Base-by-base conservation (phyloP, 228 moss, liverwort and hornwort species). In the Sphagnum magellanicum region DNA sequence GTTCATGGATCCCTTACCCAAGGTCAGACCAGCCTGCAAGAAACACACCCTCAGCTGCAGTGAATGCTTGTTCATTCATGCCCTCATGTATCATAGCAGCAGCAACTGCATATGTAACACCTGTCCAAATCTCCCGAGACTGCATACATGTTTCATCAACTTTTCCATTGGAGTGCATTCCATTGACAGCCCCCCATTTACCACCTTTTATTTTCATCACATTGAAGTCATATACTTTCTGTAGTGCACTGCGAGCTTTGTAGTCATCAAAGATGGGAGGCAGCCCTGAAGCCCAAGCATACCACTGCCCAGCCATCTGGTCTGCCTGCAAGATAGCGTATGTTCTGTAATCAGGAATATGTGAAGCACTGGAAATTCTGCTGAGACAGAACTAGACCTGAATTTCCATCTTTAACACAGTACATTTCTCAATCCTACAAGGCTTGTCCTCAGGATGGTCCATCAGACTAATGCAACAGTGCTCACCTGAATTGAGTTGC, bases 291-390 rank as follows among this genome's bases (percentile, higher is more conserved):
- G 97, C 97, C 93, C 97, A 93, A 0, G 97, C 58, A 74, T 97
- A 97, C 97, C 97, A 97, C 71, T 97, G 97, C 59, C 97, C 97
- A 64, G 97, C 97, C 87, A 97, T 76, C 74, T 93, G 93, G 79
- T 97, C 97, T 73, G 97, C 74, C 85, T 86, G 86, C 79, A 75
- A 17, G 1, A 32, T 32, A 32, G 32, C 32, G 3, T 32, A 32
- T 2, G 32, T 32, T 32, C 32, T 32, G 32, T 32, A 32, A 32
- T 32, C 32, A 32, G 32, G 32, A 32, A 32, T 32, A 3, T 32
- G 32, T 32, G 32, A 32, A 32, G 32, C 32, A 32, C 32, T 32
- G 2, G 32, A 32, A 32, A 32, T 32, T 0, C 32, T 32, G 32
- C 32, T 32, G 32, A 1, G 32, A 32, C 32, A 32, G 32, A 32